Evolutionary conservation across 495 filamentous ascomycete genomes (phyloP), one percentile per base, ranked within the genome.

Genomic region (Haplographium delicatum): DNA sequence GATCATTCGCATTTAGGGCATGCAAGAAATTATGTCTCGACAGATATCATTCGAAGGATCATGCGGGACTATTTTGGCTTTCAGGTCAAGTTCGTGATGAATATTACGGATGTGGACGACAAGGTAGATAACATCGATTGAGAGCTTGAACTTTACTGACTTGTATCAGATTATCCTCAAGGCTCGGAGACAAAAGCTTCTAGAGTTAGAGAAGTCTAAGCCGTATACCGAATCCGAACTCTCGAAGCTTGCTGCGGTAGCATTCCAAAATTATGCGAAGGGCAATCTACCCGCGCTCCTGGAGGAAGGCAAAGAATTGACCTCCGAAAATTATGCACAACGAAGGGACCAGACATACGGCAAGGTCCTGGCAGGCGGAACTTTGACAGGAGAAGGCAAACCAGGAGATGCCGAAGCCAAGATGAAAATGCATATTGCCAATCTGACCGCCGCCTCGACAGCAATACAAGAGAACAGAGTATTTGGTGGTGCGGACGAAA

Each of bases 61-160:
- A 70, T 97, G 68, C 66, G 72, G 54, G 83, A 95, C 62, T 91
- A 94, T 67, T 95, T 96, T 63, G 79, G 80, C 37, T 95, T 83
- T 65, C 73, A 90, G 26, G 81, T 97, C 47, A 78, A 84, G 35
- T 96, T 95, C 74, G 89, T 96, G 39, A 91, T 94, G 85, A 98
- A 98, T 66, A 87, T 95, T 57, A 95, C 91, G 4, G 88, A 95
- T 69, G 79, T 95, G 1, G 89, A 95, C 64, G 89, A 95, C 69
- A 97, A 95, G 80, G 59, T 54, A 23, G 9, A 44, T 26, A 8
- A 5, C n/a, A 18, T n/a, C 13, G 1, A 11, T 16, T 10, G n/a
- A 26, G 20, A 20, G 8, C 20, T 16, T 22, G n/a, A 16, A 13
- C 13, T 15, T 13, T 18, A 18, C 39, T 54, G n/a, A 48, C 9